Base-by-base conservation (phyloP, 208 protist genomes). In the Leishmania amazonensis region DNA sequence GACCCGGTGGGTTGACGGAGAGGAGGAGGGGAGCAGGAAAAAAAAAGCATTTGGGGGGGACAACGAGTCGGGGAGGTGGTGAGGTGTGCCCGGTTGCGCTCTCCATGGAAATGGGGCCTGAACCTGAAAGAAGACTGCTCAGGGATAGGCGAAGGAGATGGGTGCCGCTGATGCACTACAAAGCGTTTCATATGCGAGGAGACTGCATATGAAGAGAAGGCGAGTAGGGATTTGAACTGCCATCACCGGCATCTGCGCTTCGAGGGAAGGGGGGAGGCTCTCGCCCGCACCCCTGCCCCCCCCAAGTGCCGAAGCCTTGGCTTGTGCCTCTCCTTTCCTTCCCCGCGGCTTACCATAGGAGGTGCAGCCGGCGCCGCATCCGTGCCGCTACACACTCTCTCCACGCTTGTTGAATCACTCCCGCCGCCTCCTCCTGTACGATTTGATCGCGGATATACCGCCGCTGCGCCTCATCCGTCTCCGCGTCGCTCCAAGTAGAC, bases 371-470 rank as follows among this genome's bases (percentile, higher is more conserved):
- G 67, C 75, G 75, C 75, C 75, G 75, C 75, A 15, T 17, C 47
- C 40, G 75, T 24, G 21, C 6, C 75, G 75, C 79, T 53, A 70
- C 40, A 54, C 35, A 62, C 3, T 58, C 31, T 49, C 76, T 77
- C 83, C 83, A 95, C 49, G 88, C 85, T 51, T 62, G n/a, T 64
- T 95, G 91, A 60, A 95, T 93, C 21, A 95, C 80, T 13, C 60
- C 62, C 2, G 91, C 91, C 3, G 91, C 82, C 85, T 92, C 88
- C 70, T 92, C 85, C 60, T 85, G 72, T 58, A 95, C 31, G 60
- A 90, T 88, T 7, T 76, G 64, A 47, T 87, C 74, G 21, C 84
- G 84, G 28, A 90, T 64, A 40, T 79, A 84, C 15, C n/a, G 65
- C 31, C 81, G 80, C 82, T 82, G 77, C 54, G 60, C 64, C 65